These are phyloP conservation scores for Herpetomonas tarakana DNA, from an alignment of 208 protist species.

Conservation along the genomic window DNA sequence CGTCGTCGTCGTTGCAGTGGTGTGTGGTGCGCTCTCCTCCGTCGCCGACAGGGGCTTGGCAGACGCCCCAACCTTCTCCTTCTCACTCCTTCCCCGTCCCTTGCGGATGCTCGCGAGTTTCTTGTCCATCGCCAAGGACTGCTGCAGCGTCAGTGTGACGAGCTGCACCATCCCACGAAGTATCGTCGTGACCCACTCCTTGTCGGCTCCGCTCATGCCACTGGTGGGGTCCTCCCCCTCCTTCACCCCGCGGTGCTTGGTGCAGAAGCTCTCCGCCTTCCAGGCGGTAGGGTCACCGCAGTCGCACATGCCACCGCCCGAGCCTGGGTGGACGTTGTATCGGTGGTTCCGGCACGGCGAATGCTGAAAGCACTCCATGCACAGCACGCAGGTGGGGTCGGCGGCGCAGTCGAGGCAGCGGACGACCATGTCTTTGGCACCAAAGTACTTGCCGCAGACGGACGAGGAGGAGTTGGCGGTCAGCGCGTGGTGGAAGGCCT, in stretches of 20 bases:
- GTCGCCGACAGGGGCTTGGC: background rate
- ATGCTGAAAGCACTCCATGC: conserved; percentile 87
- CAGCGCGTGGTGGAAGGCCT: conserved; percentile 13
- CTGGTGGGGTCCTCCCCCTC: conserved; percentile 10
- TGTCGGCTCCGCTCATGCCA: conserved; percentile 15
- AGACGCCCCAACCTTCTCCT: background rate
- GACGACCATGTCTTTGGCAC: conserved; percentile 54
- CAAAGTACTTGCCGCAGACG: conserved; percentile 63
- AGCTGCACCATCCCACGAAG: conserved; percentile 44
- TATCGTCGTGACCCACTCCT: conserved; percentile 39
- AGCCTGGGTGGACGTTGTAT: conserved; percentile 58
- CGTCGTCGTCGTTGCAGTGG: too few relatives aligned
- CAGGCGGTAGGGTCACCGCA: conserved; percentile 91
- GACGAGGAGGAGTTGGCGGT: conserved; percentile 15
- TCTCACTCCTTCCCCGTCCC: background rate
- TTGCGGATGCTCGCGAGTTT: background rate
- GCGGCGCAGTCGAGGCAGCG: conserved; percentile 87
- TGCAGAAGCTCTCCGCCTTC: conserved; percentile 67
- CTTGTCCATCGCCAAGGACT: conserved; percentile 8
- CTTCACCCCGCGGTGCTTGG: conserved; percentile 30
- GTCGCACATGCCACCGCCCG: conserved; percentile 90
- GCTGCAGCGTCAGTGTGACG: conserved; percentile 29
- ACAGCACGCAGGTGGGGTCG: conserved; percentile 89
- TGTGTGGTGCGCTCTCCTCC: too few relatives aligned
- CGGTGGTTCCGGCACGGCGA: conserved; percentile 77